These are phyloP conservation scores for Skeletonema marinoi DNA, from an alignment of 108 stramenopile genomes.

Conservation along the genomic window DNA sequence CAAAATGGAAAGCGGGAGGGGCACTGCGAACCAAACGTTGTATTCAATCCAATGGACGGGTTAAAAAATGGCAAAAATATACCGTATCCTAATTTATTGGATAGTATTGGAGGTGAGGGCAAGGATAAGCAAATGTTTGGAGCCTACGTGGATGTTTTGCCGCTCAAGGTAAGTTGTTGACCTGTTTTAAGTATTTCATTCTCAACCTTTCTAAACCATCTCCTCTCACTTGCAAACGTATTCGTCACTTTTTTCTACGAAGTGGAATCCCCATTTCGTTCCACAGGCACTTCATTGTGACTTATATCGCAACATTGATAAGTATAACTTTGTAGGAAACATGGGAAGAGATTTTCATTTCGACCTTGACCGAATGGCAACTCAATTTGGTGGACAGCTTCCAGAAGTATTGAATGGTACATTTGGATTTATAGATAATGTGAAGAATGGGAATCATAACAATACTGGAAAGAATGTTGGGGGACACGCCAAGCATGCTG, in stretches of 20 bases:
- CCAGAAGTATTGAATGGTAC: constrained; percentile 21
- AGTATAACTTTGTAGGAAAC: constrained; percentile 56
- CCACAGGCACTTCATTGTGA: constrained; percentile 58
- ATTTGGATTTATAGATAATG: constrained; percentile 18
- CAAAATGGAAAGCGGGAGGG: neutral
- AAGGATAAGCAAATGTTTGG: constrained; percentile 47
- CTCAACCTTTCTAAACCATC: neutral
- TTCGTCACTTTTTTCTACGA: neutral
- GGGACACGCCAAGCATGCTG: constrained; percentile 27
- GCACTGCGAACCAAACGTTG: constrained; percentile 41
- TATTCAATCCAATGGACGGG: constrained; percentile 21
- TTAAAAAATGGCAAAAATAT: neutral
- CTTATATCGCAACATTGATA: constrained; percentile 40
- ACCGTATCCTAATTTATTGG: constrained; percentile 7
- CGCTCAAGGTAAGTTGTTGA: constrained; percentile 35
- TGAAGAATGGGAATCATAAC: constrained; percentile 4
- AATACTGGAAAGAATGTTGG: constrained; percentile 14
- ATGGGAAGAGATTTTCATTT: constrained; percentile 55
- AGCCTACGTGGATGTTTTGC: constrained; percentile 56
- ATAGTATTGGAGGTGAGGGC: constrained; percentile 16
- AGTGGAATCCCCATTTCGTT: constrained; percentile 69
- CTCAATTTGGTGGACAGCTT: constrained; percentile 23
- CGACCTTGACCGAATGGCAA: constrained; percentile 45
- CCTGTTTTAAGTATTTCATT: neutral
- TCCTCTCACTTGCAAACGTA: neutral